A percentile compares a stretch with the other conserved stretches of the same genome.
Conservation (phyloP, 208 protist genomes). For the Wallacemonas sp. region DNA sequence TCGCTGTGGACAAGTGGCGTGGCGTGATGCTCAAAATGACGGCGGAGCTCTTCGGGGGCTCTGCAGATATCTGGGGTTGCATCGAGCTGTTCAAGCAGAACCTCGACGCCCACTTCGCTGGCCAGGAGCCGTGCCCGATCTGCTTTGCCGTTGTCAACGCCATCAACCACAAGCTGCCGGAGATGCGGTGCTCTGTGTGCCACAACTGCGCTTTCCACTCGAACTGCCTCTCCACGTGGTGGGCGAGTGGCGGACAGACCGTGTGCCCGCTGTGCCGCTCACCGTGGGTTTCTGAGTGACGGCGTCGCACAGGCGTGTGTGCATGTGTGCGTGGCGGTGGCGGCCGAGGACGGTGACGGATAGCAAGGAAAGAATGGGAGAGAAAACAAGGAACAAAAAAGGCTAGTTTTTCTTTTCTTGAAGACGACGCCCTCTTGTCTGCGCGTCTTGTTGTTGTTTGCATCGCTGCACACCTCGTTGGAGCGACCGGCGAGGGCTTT, state of each 20-base stretch:
- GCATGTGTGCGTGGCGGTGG: too few species aligned
- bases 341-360: too few species aligned
- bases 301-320: not conserved
- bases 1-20: conserved; percentile 79
- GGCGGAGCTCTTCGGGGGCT: conserved; percentile 75
- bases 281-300: conserved; percentile 72
- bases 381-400: too few species aligned
- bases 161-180: conserved; percentile 74
- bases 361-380: too few species aligned
- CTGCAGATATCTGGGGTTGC: conserved; percentile 80
- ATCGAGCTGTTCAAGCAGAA: conserved; percentile 87
- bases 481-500: too few species aligned
- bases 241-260: conserved; percentile 72
- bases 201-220: conserved; percentile 86
- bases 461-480: too few species aligned
- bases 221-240: conserved; percentile 90
- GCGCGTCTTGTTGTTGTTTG: too few species aligned
- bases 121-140: conserved; percentile 90
- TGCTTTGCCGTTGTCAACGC: conserved; percentile 88
- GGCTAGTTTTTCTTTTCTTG: too few species aligned
- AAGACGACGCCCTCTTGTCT: too few species aligned
- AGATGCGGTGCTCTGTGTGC: conserved; percentile 86
- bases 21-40: conserved; percentile 91
- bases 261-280: conserved; percentile 91
- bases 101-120: conserved; percentile 88